Percentiles rank a stretch among this genome's conserved stretches.
Conservation (phyloP, 1,284 basidiomycete genomes). For the Ceratobasidium papillatum region DNA sequence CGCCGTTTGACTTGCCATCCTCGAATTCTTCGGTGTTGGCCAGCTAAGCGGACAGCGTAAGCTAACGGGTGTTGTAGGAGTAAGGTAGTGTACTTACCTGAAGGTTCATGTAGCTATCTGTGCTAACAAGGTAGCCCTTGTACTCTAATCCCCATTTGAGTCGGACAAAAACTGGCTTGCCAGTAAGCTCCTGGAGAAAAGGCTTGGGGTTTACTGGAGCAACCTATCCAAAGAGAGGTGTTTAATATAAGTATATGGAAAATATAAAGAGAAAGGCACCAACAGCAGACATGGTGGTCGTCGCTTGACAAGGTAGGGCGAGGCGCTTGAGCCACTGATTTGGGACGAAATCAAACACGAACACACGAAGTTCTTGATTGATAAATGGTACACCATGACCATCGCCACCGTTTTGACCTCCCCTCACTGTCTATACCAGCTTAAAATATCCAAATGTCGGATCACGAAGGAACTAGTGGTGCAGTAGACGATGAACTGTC, state of each 20-base stretch:
- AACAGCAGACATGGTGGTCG: conserved; percentile 35
- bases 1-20: conserved; percentile 94
- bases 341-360: conserved; percentile 33
- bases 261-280: background rate
- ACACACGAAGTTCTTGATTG: conserved; percentile 25
- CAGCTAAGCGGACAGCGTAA: conserved; percentile 63
- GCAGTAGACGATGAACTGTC: conserved; percentile 90
- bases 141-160: conserved; percentile 99
- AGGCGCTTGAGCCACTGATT: conserved; percentile 9
- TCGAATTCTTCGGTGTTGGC: conserved; percentile 99
- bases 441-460: conserved; percentile 69
- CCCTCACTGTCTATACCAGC: conserved; percentile 4
- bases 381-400: conserved; percentile 34
- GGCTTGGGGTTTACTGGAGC: conserved; percentile 98
- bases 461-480: conserved; percentile 77
- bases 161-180: conserved; percentile 93
- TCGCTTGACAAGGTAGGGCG: background rate
- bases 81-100: conserved; percentile 72
- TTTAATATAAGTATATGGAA: background rate
- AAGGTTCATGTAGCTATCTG: conserved; percentile 99
- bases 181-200: conserved; percentile 97
- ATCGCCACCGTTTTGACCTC: conserved; percentile 27
- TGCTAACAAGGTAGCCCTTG: conserved; percentile 98
- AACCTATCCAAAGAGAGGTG: conserved; percentile 60
- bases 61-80: background rate